Percentiles rank a stretch among this genome's conserved stretches.
phyloP scores from a whole-genome alignment of 1,284 basidiomycete genomes.

The Ganoderma sinense region DNA sequence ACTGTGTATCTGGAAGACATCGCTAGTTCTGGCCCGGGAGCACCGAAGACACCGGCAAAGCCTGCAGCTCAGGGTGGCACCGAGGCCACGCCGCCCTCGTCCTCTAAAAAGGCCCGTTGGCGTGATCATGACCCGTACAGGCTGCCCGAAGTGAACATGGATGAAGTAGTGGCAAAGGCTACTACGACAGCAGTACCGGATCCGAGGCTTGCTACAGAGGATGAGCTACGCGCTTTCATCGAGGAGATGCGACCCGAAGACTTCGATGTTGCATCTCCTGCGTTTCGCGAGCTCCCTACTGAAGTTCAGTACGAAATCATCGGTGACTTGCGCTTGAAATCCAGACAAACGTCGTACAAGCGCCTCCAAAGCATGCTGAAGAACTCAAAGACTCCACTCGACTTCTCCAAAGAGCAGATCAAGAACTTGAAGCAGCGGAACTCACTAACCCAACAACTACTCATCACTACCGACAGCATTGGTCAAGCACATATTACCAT shows the following conservation, averaged over 20 bases:
- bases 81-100: conserved; percentile 54
- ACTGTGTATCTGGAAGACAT: conserved; percentile 90
- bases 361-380: conserved; percentile 92
- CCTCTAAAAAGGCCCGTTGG: conserved; percentile 65
- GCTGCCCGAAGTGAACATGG: conserved; percentile 78
- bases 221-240: conserved; percentile 89
- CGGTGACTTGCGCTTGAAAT: conserved; percentile 93
- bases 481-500: conserved; percentile 91
- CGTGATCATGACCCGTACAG: conserved; percentile 86
- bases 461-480: conserved; percentile 93
- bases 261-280: conserved; percentile 87
- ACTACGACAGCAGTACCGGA: conserved; percentile 73
- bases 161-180: conserved; percentile 64
- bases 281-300: conserved; percentile 93
- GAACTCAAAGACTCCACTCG: conserved; percentile 84
- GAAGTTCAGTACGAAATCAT: conserved; percentile 99
- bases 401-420: conserved; percentile 97
- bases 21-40: conserved; percentile 54
- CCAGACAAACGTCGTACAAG: conserved; percentile 92
- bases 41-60: conserved; percentile 58
- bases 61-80: conserved; percentile 41
- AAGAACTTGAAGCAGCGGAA: conserved; percentile 91
- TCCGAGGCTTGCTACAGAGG: conserved; percentile 92
- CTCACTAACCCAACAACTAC: conserved; percentile 91
- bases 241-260: conserved; percentile 94